Base-by-base conservation (phyloP, 495 filamentous ascomycete species). In the Friedmanniomyces simplex region DNA sequence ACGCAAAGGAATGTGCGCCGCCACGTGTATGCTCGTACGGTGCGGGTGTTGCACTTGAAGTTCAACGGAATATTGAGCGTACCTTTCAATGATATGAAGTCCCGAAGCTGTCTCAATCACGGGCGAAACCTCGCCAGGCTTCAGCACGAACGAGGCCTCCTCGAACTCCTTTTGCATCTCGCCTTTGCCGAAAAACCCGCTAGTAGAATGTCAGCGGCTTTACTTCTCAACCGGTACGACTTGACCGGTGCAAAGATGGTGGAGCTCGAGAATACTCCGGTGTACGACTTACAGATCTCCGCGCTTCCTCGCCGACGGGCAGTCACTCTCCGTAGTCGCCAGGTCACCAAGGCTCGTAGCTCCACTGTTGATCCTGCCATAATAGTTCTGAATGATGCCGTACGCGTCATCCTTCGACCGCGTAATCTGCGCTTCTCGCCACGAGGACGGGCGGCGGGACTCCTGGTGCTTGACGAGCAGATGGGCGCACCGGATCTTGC, bases 141-240 rank as follows among this genome's bases (percentile, higher is more conserved):
- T 80, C 32, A 98, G 72, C 14, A 82, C 82, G 73, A 97, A 97
- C 4, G 93, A 86, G 0, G 90, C 89, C 32, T 96, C 89, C 71
- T 96, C 93, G 62, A 98, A 98, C 72, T 97, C 93, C 76, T 91
- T 95, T 67, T 98, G 93, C 93, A 98, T 98, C 64, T 98, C 93
- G 6, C 88, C 86, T 55, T 73, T 81, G 21, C 88, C 89, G 66
- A 98, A 98, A 70, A 89, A 95, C 0, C 93, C 93, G 48, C 85
- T 88, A 49, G 5, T 10, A 25, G 28, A 36, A 26, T 8, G 21
- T 55, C 26, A 26, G 42, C 20, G 13, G 25, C 18, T 12, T 6
- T 50, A 30, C 20, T 22, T 18, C 7, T 8, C 22, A 30, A 47
- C 8, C 8, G 10, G 11, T 47, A 12, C 21, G n/a, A n/a, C 43